A percentile compares a stretch with the other conserved stretches of the same genome.
Conservation (phyloP, 2,329 filamentous ascomycete species). For the Diplodia scrobiculata region DNA sequence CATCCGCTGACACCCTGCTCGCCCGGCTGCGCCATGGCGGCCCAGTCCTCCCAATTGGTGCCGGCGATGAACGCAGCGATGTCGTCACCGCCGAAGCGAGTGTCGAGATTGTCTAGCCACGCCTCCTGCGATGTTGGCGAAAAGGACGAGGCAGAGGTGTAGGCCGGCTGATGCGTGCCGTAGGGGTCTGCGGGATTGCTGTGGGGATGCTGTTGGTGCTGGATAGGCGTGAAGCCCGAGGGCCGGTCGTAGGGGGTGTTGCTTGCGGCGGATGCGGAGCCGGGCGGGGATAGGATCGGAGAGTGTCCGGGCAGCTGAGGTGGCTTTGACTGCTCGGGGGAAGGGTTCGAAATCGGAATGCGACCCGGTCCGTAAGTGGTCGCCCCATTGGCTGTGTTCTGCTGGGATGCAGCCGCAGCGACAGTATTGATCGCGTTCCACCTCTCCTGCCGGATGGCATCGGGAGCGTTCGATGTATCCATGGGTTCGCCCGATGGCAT, state of each 20-base stretch:
- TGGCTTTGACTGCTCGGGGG: slow-evolving; percentile 25
- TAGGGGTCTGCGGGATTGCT: slow-evolving; percentile 7
- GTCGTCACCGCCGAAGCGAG: slow-evolving; percentile 45
- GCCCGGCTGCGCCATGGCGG: slow-evolving; percentile 30
- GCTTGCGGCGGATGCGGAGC: slow-evolving; percentile 27
- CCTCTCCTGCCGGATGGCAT: slow-evolving; percentile 37
- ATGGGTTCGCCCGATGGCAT: slow-evolving; percentile 6
- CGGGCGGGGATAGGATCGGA: slow-evolving; percentile 24
- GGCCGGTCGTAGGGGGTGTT: slow-evolving; percentile 25
- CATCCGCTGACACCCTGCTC: slow-evolving; percentile 33
- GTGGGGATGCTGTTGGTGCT: slow-evolving; percentile 20
- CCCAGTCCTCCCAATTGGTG: slow-evolving; percentile 41
- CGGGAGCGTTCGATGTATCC: slow-evolving; percentile 21
- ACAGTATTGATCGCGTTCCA: slow-evolving; percentile 48
- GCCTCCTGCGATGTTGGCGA: slow-evolving; percentile 33
- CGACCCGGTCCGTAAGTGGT: slow-evolving; percentile 27
- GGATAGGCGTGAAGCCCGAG: slow-evolving; percentile 24
- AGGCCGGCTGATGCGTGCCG: slow-evolving; percentile 20
- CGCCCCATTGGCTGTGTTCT: slow-evolving; percentile 23
- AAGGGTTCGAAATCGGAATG: slow-evolving; percentile 28
- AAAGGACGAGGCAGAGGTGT: slow-evolving; percentile 2
- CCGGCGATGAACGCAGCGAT: slow-evolving; percentile 47
- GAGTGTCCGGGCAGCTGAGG: slow-evolving; percentile 23
- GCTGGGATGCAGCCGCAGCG: slow-evolving; percentile 35
- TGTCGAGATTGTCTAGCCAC: slow-evolving; percentile 44